These are phyloP conservation scores for Backusella mclennaniae DNA, from an alignment of 192 early-diverging fungal genomes.

Conservation along the genomic window DNA sequence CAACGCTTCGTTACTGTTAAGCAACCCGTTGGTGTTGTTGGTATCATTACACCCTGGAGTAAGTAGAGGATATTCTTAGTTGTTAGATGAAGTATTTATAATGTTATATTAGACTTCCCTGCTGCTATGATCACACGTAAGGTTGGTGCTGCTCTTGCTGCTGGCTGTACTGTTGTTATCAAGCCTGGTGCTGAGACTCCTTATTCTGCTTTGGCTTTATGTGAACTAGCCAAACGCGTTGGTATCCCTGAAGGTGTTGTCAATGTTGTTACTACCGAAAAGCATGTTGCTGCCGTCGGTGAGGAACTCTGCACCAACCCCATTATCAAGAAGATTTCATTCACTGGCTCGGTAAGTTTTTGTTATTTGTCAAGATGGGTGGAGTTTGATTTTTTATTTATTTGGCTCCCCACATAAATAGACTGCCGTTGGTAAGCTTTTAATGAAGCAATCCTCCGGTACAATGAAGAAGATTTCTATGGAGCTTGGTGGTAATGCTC, in stretches of 20 bases:
- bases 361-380: background rate
- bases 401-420: constrained; percentile 14
- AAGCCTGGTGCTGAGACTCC: constrained; percentile 70
- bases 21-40: constrained; percentile 80
- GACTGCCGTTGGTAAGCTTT: constrained; percentile 64
- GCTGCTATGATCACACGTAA: constrained; percentile 84
- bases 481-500: constrained; percentile 87
- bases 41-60: constrained; percentile 75
- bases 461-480: constrained; percentile 77
- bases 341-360: constrained; percentile 69
- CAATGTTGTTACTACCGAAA: constrained; percentile 64
- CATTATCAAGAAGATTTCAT: constrained; percentile 67
- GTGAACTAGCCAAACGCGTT: constrained; percentile 51
- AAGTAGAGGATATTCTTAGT: constrained; percentile 14
- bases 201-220: constrained; percentile 54
- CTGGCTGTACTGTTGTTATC: constrained; percentile 74
- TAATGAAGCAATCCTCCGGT: constrained; percentile 60
- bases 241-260: constrained; percentile 72
- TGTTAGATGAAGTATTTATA: background rate
- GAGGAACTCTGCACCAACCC: constrained; percentile 56
- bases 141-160: constrained; percentile 73
- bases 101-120: constrained; percentile 66
- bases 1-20: constrained; percentile 69
- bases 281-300: constrained; percentile 57
- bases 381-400: background rate